Evolutionary conservation across 768 basidiomycete species (phyloP).

Genomic region (Rubroboletus satanas): DNA sequence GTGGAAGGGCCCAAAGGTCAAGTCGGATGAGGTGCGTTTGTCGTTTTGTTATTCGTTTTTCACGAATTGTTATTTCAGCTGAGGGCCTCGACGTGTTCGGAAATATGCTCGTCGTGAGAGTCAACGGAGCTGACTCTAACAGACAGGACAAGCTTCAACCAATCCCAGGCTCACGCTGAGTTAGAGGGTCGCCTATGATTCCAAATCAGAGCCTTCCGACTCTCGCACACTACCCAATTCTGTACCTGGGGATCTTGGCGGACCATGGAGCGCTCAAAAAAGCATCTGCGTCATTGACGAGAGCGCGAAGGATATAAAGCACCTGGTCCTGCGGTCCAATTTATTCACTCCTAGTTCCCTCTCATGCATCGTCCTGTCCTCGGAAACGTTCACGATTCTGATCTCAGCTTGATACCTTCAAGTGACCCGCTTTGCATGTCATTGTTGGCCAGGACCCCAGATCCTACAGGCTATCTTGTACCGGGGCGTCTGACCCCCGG

Average conservation of each 20-base stretch:
- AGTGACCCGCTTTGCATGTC: not conserved
- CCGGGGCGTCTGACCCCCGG: not conserved
- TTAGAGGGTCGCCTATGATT: no score
- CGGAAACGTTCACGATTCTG: not conserved
- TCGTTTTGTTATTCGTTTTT: not conserved
- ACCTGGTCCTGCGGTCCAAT: no score
- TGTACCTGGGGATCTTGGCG: not conserved
- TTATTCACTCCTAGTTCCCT: not conserved
- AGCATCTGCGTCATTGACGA: no score
- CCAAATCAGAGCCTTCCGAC: no score
- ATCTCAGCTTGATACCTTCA: not conserved
- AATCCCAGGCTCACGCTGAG: no score
- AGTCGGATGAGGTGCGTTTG: not conserved
- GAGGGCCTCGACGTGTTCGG: not conserved
- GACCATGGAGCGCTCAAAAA: not conserved
- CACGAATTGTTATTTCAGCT: not conserved
- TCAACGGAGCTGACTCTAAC: not conserved
- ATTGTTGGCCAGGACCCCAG: not conserved
- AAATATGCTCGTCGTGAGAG: not conserved
- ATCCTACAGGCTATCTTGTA: accelerated
- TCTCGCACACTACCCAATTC: not conserved
- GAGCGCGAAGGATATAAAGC: not conserved
- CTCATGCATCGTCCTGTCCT: not conserved
- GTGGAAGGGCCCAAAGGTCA: not conserved
- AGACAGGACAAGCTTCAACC: not conserved